Conservation (phyloP, 495 filamentous ascomycete genomes). For the Aspergillus egyptiacus region DNA sequence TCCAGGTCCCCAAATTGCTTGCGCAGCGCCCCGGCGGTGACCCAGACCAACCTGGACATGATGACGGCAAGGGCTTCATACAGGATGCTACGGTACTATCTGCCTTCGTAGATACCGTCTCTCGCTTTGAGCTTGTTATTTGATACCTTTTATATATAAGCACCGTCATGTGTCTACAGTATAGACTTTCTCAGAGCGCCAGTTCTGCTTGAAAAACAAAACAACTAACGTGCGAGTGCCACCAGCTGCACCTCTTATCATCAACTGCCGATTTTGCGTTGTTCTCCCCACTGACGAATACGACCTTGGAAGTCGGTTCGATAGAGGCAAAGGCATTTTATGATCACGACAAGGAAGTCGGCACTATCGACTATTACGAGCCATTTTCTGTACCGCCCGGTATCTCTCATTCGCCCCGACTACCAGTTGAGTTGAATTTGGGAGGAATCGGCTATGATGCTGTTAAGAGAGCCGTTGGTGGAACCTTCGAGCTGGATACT, state of each 20-base stretch:
- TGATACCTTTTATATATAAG: slow-evolving; percentile 8
- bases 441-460: slow-evolving; percentile 77
- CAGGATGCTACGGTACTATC: slow-evolving; percentile 67
- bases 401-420: slow-evolving; percentile 55
- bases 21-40: slow-evolving; percentile 42
- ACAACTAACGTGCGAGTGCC: slow-evolving; percentile 17
- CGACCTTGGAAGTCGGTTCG: slow-evolving; percentile 64
- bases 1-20: slow-evolving; percentile 62
- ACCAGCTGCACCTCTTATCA: slow-evolving; percentile 69
- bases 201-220: background rate
- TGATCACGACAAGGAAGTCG: slow-evolving; percentile 69
- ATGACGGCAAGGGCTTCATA: slow-evolving; percentile 61
- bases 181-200: background rate
- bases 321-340: slow-evolving; percentile 84
- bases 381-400: slow-evolving; percentile 78
- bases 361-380: slow-evolving; percentile 64
- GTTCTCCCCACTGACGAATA: slow-evolving; percentile 65
- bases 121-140: slow-evolving; percentile 11
- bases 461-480: slow-evolving; percentile 77
- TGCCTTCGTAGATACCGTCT: slow-evolving; percentile 20
- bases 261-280: slow-evolving; percentile 83
- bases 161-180: background rate
- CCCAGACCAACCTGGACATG: slow-evolving; percentile 22
- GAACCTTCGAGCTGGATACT: slow-evolving; percentile 71
- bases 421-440: slow-evolving; percentile 76